Base-by-base conservation (phyloP, 2,329 filamentous ascomycete genomes). In the Claviceps pazoutovae region DNA sequence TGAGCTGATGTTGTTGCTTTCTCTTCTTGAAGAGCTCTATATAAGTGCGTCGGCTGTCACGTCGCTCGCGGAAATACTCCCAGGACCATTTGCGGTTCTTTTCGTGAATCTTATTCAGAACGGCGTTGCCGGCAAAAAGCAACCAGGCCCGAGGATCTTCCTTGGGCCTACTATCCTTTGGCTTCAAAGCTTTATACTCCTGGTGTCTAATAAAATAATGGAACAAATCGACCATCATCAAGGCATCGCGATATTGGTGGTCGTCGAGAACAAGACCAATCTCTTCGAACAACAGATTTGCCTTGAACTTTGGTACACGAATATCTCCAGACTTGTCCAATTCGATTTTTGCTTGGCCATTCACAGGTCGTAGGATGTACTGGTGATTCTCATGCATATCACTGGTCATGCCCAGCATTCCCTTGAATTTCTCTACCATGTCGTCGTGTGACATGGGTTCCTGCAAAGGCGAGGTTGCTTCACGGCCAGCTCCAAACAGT, bases 211-310 rank as follows among this genome's bases (percentile, higher is more conserved):
- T 86, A 66, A 97, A 98, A 69, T 95, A 97, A 67, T 98, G 93
- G 72, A 99, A 98, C 2, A 97, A 74, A 64, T 99, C 93, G 2
- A 97, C 86, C 73, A 99, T 86, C 93, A 98, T 98, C 53, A 99
- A 71, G 5, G 85, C 88, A 69, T 99, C 93, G 34, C 94, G 86
- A 64, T 99, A 99, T 65, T 99, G 93, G 58, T 96, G 82, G 58
- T 98, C 91, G 59, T 99, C 94, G 36, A 99, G 77, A n/a, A 97
- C 87, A 56, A 99, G 84, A 49, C 94, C 93, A 53, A 99, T 90
- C 63, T 99, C 94, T 62, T 99, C 91, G 60, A 99, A 99, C 1
- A 97, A 71, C 17, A 98, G 71, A 41, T 86, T 86, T 30, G 90
- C 88, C 68, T 96, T 97, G 71, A 93, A 83, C 62, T 91, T 93